Evolutionary conservation across 371 early-diverging fungal species (phyloP).

Genomic region (Gilbertella persicaria): DNA sequence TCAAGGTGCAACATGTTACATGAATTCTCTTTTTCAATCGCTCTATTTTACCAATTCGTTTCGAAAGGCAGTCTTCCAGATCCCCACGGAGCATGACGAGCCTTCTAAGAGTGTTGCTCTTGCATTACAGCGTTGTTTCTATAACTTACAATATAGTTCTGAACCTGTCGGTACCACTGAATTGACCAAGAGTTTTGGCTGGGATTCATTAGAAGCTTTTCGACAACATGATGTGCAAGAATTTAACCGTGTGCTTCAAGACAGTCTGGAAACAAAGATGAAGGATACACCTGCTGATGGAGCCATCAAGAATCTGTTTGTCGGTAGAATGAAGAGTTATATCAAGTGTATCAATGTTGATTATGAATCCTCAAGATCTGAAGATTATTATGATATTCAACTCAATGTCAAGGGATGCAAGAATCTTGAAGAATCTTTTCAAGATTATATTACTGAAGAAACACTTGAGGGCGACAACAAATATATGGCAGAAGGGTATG

Average conservation of each 20-base stretch:
- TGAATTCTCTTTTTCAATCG: conserved; percentile 98
- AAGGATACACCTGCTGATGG: conserved; percentile 85
- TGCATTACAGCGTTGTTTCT: conserved; percentile 93
- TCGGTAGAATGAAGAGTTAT: conserved; percentile 93
- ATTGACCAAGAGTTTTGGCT: conserved; percentile 94
- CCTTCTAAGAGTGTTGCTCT: conserved; percentile 92
- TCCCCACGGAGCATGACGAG: conserved; percentile 86
- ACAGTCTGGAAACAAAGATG: conserved; percentile 94
- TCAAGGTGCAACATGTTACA: conserved; percentile 99
- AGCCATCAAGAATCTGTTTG: conserved; percentile 85
- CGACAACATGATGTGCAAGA: conserved; percentile 98
- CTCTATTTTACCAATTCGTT: conserved; percentile 95
- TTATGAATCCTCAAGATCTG: conserved; percentile 88
- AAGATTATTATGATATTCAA: conserved; percentile 77
- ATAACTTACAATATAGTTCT: conserved; percentile 74
- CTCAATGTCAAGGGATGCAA: conserved; percentile 93
- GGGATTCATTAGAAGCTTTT: conserved; percentile 93
- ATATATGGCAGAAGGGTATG: conserved; percentile 95
- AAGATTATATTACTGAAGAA: conserved; percentile 85
- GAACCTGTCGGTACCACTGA: conserved; percentile 87
- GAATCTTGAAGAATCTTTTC: conserved; percentile 89
- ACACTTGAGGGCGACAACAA: conserved; percentile 95
- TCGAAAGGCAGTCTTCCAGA: conserved; percentile 85
- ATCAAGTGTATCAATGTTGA: conserved; percentile 92
- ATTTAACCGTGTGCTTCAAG: conserved; percentile 94